Percentiles rank a stretch among this genome's conserved stretches.
Evolutionary conservation across 768 basidiomycete genomes (phyloP).

Genomic region (Paxillus rubicundulus): DNA sequence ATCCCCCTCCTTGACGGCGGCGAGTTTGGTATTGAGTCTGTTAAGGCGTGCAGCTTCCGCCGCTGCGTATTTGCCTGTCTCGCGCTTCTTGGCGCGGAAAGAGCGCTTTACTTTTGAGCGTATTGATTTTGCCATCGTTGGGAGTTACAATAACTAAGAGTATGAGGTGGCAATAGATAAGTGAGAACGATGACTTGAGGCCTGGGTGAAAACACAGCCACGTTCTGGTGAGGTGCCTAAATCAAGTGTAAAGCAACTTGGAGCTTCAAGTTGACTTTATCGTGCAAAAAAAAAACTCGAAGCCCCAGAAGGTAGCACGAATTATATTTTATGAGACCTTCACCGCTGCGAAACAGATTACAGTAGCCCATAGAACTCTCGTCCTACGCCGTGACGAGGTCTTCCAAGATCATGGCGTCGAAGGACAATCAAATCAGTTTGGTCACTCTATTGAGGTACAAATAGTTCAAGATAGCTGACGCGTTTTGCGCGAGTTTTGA

Average conservation of each 20-base stretch:
- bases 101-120: constrained; percentile 80
- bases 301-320: not conserved
- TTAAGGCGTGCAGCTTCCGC: constrained; percentile 74
- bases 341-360: too few species aligned
- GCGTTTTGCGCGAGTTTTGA: constrained; percentile 5
- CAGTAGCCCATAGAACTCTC: not conserved
- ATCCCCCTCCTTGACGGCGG: constrained; percentile 42
- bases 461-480: constrained; percentile 1
- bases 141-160: not conserved
- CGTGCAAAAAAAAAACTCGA: too few species aligned
- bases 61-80: constrained; percentile 71
- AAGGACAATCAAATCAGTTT: not conserved
- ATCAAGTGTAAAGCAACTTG: too few species aligned
- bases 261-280: too few species aligned
- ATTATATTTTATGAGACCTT: not conserved
- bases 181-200: not conserved
- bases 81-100: constrained; percentile 75
- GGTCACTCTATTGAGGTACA: constrained; percentile 5
- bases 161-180: not conserved
- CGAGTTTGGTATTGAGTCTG: constrained; percentile 68
- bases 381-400: not conserved
- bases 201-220: not conserved
- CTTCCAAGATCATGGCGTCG: not conserved
- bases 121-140: constrained; percentile 75
- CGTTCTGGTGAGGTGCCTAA: too few species aligned